Evolutionary conservation across 2,329 filamentous ascomycete genomes (phyloP).

Genomic region (Ustilaginoidea virens): DNA sequence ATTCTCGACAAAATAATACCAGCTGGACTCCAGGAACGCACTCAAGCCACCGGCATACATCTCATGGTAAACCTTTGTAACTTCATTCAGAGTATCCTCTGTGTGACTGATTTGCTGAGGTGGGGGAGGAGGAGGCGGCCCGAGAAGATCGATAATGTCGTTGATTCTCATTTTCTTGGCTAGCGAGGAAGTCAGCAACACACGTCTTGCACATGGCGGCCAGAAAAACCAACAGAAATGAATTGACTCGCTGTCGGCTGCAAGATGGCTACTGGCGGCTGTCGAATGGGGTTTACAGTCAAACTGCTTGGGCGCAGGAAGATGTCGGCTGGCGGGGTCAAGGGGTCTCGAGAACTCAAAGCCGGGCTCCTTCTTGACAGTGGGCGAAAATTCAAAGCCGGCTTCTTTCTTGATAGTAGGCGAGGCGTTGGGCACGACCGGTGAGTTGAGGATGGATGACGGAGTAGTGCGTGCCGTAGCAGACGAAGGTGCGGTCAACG

Average conservation of each 20-base stretch:
- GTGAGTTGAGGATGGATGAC: slow-evolving; percentile 18
- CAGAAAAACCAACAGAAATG: not conserved
- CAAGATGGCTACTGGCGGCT: slow-evolving; percentile 17
- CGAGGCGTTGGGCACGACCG: slow-evolving; percentile 14
- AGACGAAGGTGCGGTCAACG: slow-evolving; percentile 17
- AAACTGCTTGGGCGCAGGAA: slow-evolving; percentile 3
- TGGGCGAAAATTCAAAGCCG: slow-evolving; percentile 39
- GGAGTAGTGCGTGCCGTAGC: slow-evolving; percentile 8
- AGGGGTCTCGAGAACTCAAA: slow-evolving; percentile 38
- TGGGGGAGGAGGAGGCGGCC: slow-evolving; percentile 36
- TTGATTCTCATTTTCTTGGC: slow-evolving; percentile 49
- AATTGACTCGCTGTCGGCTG: slow-evolving; percentile 32
- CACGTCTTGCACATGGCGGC: too few species aligned
- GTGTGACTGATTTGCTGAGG: slow-evolving; percentile 35
- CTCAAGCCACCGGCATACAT: slow-evolving; percentile 64
- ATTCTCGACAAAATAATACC: slow-evolving; percentile 48
- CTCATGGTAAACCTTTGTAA: slow-evolving; percentile 56
- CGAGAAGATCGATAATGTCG: slow-evolving; percentile 51
- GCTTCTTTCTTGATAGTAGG: slow-evolving; percentile 15
- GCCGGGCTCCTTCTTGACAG: slow-evolving; percentile 22
- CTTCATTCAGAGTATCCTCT: slow-evolving; percentile 43
- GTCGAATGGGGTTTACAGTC: slow-evolving; percentile 10
- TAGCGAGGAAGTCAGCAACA: slow-evolving; percentile 8
- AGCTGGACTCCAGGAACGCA: slow-evolving; percentile 65
- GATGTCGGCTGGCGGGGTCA: slow-evolving; percentile 34